Conservation (phyloP, 108 stramenopile genomes). For the Cyclotella baltica region DNA sequence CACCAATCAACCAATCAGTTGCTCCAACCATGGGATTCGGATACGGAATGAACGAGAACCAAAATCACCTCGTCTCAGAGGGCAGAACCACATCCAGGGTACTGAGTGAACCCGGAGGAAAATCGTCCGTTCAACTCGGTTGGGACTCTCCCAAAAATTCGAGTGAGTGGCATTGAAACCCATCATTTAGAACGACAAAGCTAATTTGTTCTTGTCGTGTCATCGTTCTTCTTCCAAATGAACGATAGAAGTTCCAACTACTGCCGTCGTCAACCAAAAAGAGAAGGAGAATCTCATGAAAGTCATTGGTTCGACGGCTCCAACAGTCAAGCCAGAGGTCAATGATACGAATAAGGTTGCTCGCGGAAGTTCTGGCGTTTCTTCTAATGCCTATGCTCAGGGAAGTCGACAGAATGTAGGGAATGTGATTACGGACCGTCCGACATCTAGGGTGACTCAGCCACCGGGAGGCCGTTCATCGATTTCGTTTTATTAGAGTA, state of each 20-base stretch:
- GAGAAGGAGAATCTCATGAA: constrained; percentile 29
- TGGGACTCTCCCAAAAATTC: constrained; percentile 50
- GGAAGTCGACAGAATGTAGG: constrained; percentile 66
- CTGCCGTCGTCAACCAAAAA: constrained; percentile 36
- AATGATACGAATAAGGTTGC: neutral
- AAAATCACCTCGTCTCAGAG: constrained; percentile 65
- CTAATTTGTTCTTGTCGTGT: neutral
- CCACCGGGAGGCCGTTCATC: constrained; percentile 73
- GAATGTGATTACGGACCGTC: constrained; percentile 81
- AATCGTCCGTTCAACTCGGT: constrained; percentile 52
- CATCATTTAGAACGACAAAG: neutral
- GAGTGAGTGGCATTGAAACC: constrained; percentile 17
- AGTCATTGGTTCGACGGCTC: constrained; percentile 38
- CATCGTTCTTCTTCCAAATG: too few species aligned
- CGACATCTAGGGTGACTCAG: constrained; percentile 66
- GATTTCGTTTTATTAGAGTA: constrained; percentile 36
- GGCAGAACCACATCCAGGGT: constrained; percentile 73
- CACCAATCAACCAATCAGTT: neutral
- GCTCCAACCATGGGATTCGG: constrained; percentile 10
- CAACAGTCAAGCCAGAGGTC: constrained; percentile 8
- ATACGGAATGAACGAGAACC: constrained; percentile 69
- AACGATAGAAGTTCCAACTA: constrained; percentile 16
- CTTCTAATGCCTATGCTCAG: constrained; percentile 70
- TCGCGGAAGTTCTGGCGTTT: constrained; percentile 26
- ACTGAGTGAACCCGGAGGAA: constrained; percentile 64